A percentile compares a stretch with the other conserved stretches of the same genome.
phyloP scores from a whole-genome alignment of 495 filamentous ascomycete genomes.

The Podospora didyma region DNA sequence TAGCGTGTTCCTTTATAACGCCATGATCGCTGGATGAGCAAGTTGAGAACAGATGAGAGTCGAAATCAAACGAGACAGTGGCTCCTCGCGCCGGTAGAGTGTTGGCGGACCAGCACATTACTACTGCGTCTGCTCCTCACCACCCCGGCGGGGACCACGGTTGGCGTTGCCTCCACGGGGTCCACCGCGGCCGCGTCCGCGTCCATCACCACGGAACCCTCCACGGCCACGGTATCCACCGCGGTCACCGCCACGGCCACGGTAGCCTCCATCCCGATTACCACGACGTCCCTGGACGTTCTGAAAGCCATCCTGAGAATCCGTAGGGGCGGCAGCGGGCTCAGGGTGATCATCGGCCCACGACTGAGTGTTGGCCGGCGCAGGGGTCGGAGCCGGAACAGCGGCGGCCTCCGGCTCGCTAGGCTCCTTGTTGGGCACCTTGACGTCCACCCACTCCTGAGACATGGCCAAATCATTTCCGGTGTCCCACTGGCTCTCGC shows the following conservation, averaged over 20 bases:
- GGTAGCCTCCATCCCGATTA: conserved; percentile 51
- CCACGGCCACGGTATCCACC: conserved; percentile 33
- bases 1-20: conserved; percentile 21
- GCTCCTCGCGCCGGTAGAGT: neutral
- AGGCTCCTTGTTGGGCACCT: conserved; percentile 64
- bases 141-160: conserved; percentile 20
- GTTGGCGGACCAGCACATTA: conserved; percentile 4
- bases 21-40: conserved; percentile 10
- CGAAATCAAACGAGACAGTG: conserved; percentile 10
- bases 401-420: conserved; percentile 66
- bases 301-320: conserved; percentile 62
- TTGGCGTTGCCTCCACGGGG: conserved; percentile 10
- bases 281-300: conserved; percentile 55
- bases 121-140: conserved; percentile 18
- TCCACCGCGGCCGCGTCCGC: conserved; percentile 34
- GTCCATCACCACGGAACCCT: conserved; percentile 16
- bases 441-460: conserved; percentile 69
- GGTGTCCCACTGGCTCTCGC: conserved; percentile 64
- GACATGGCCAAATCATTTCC: conserved; percentile 48
- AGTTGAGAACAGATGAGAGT: conserved; percentile 18
- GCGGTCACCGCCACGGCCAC: conserved; percentile 24
- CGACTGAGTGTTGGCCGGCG: conserved; percentile 44
- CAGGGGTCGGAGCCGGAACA: conserved; percentile 34
- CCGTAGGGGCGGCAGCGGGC: conserved; percentile 27
- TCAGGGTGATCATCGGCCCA: conserved; percentile 67